Evolutionary conservation across 2,329 filamentous ascomycete genomes (phyloP), one percentile per base, ranked within the genome.

Genomic region (Epichloe gansuensis): DNA sequence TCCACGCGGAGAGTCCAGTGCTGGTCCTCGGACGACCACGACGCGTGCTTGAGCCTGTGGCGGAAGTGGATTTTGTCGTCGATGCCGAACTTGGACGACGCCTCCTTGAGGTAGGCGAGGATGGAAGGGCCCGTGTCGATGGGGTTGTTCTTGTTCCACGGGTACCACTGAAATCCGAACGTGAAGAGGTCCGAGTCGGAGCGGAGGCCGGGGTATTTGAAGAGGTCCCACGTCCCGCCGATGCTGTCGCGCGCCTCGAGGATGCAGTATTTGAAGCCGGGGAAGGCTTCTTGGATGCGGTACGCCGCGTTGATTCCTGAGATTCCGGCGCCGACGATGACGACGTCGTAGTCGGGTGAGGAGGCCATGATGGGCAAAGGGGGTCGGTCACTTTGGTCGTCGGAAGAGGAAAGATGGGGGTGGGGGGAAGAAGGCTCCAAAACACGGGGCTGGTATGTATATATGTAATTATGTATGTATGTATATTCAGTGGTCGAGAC

Each of bases 191-290:
- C 71, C 1, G 77, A 81, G 59, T 83, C 80, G 17, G 78, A 81
- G 35, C 80, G 77, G 52, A 87, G 78, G 21, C 85, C 82, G 0
- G 84, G 85, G 59, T 87, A 89, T 46, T 77, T 77, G 73, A 86
- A 89, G 43, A 87, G 75, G 55, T 78, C 77, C 85, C 85, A 89
- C 3, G 85, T 89, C 40, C 85, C 85, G 13, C 84, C 85, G 2
- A 87, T 71, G 41, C 74, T 70, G 52, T 74, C 67, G 49, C 84
- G 78, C 9, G 72, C 73, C 64, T 89, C 85, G 27, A 89, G 74
- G 39, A 89, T 76, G 40, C 75, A 72, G 61, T 81, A 87, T 27
- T 67, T 74, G 51, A 61, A 58, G 47, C 73, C 65, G 0, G 84
- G 83, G 3, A 80, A 66, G 54, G 74, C 63, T 2, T 69, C 70